Evolutionary conservation across 1,284 basidiomycete species (phyloP).

Genomic region (Mycosarcoma mackinlayi): DNA sequence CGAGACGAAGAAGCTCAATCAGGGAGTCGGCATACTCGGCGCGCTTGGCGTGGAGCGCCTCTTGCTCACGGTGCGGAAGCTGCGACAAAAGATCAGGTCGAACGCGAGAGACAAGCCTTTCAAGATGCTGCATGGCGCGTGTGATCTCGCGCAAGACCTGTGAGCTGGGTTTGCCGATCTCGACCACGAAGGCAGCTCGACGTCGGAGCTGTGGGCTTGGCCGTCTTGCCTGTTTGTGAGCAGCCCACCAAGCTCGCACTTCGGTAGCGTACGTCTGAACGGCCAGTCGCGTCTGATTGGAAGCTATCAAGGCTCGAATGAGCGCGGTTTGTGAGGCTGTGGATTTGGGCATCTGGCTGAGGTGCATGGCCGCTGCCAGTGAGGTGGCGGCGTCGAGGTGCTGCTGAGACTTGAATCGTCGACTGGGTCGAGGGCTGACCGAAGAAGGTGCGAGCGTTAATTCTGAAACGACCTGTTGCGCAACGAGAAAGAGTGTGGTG

Average conservation of each 20-base stretch:
- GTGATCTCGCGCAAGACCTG: slow-evolving; percentile 29
- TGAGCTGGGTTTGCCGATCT: slow-evolving; percentile 30
- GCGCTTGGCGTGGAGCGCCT: slow-evolving; percentile 17
- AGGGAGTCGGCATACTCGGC: slow-evolving; percentile 32
- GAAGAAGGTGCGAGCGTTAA: slow-evolving; percentile 28
- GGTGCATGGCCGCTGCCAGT: slow-evolving; percentile 27
- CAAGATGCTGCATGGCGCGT: slow-evolving; percentile 17
- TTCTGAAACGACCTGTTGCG: slow-evolving; percentile 24
- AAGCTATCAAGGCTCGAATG: slow-evolving; percentile 30
- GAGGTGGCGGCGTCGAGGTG: slow-evolving; percentile 20
- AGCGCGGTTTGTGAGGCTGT: slow-evolving; percentile 26
- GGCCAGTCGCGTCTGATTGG: slow-evolving; percentile 14
- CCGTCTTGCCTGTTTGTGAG: slow-evolving; percentile 21
- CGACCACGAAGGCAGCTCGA: slow-evolving; percentile 23
- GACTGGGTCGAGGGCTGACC: slow-evolving; percentile 19
- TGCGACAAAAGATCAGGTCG: slow-evolving; percentile 19
- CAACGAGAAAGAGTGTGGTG: slow-evolving; percentile 9
- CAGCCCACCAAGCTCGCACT: slow-evolving; percentile 38
- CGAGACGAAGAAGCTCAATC: slow-evolving; percentile 30
- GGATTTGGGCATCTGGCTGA: slow-evolving; percentile 14
- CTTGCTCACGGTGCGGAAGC: slow-evolving; percentile 11
- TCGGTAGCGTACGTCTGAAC: slow-evolving; percentile 26
- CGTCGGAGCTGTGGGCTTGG: slow-evolving; percentile 10
- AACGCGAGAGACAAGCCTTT: slow-evolving; percentile 19
- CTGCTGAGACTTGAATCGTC: slow-evolving; percentile 22